Conservation (phyloP, 352 stramenopile genomes). For the Phytophthora meadii region DNA sequence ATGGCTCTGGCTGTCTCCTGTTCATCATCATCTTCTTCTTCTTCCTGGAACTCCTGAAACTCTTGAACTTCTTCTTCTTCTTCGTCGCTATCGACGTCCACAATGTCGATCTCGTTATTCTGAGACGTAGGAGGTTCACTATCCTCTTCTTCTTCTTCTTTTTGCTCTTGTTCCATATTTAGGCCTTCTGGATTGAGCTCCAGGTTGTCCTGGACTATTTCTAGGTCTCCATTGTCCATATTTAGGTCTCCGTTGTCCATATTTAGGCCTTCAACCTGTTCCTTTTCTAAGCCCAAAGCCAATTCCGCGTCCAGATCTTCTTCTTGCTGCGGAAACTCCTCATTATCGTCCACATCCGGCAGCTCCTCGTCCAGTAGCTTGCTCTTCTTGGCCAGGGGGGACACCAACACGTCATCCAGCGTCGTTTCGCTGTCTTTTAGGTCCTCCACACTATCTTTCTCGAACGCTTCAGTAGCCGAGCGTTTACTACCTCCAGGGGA, state of each 20-base stretch:
- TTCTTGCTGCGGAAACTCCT: slow-evolving; percentile 41
- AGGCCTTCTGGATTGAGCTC: too few species aligned
- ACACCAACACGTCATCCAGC: slow-evolving; percentile 71
- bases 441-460: slow-evolving; percentile 30
- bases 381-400: slow-evolving; percentile 55
- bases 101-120: slow-evolving; percentile 51
- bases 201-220: slow-evolving; percentile 6
- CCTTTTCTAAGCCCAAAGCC: slow-evolving; percentile 19
- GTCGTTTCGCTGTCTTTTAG: slow-evolving; percentile 49
- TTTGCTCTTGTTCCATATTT: slow-evolving; percentile 12
- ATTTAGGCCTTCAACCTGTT: slow-evolving; percentile 5
- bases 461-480: slow-evolving; percentile 38
- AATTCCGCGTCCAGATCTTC: slow-evolving; percentile 40
- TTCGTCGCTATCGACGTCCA: slow-evolving; percentile 48
- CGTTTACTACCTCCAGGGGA: slow-evolving; percentile 24
- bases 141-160: slow-evolving; percentile 27
- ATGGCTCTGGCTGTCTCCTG: slow-evolving; percentile 37
- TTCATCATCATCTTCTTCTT: slow-evolving; percentile 50
- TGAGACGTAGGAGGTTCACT: slow-evolving; percentile 28
- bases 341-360: slow-evolving; percentile 58
- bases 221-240: slow-evolving; percentile 8
- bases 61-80: slow-evolving; percentile 15
- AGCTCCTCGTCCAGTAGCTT: slow-evolving; percentile 53
- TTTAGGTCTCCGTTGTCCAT: slow-evolving; percentile 12
- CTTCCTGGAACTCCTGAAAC: slow-evolving; percentile 13